Evolutionary conservation across 768 basidiomycete genomes (phyloP).

Genomic region (Mycena amicta): DNA sequence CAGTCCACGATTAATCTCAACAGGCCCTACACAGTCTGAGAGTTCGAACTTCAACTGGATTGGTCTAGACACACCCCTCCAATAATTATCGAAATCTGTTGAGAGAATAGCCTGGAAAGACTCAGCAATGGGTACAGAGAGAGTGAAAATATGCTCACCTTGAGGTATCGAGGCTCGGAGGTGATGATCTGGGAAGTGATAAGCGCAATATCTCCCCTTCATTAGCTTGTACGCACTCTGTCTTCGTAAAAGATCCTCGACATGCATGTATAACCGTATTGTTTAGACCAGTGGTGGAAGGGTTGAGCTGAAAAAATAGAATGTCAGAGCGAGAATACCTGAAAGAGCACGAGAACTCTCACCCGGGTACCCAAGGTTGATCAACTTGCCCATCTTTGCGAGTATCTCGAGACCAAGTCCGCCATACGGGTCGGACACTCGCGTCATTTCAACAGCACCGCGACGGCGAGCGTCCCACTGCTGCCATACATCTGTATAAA

Average conservation of each 20-base stretch:
- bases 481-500: not conserved
- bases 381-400: not conserved
- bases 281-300: conserved; percentile 1
- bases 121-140: not conserved
- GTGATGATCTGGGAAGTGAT: conserved; percentile 34
- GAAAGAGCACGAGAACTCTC: not conserved
- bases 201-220: too few relatives aligned
- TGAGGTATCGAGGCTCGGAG: conserved; percentile 40
- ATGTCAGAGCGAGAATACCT: not conserved
- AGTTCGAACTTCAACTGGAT: too few relatives aligned
- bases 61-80: conserved; percentile 15
- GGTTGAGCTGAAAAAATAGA: not conserved
- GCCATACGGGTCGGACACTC: conserved; percentile 4
- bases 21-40: conserved; percentile 1
- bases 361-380: conserved; percentile 8
- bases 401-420: conserved; percentile 1
- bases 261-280: conserved; percentile 28
- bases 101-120: conserved; percentile 33
- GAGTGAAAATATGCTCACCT: conserved; percentile 26
- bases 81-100: conserved; percentile 17
- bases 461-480: not conserved
- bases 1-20: not conserved
- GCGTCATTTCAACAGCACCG: conserved; percentile 5
- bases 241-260: conserved; percentile 28
- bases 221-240: conserved; percentile 23